Evolutionary conservation across 2,329 filamentous ascomycete species (phyloP).

Genomic region (Proliferodiscus dingleyae): DNA sequence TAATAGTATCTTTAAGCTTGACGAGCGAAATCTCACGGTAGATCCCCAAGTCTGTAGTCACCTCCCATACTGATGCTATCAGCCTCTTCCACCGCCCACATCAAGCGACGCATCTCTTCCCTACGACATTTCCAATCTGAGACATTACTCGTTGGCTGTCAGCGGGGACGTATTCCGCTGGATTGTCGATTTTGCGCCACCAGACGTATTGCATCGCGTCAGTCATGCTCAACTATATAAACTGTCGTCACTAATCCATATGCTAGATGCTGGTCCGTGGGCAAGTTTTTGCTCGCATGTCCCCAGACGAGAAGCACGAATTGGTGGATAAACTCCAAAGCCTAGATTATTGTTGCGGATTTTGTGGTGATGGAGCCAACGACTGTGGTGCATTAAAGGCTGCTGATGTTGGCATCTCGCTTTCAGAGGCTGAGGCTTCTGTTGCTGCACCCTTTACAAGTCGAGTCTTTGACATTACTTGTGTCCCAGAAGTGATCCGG

Average conservation of each 20-base stretch:
- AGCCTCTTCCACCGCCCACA: conserved; percentile 67
- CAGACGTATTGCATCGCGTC: conserved; percentile 69
- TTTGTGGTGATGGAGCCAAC: conserved; percentile 96
- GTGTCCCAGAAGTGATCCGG: conserved; percentile 87
- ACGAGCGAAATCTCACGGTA: conserved; percentile 70
- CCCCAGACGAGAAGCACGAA: conserved; percentile 97
- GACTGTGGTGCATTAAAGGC: conserved; percentile 96
- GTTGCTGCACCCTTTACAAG: conserved; percentile 98
- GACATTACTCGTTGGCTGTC: conserved; percentile 84
- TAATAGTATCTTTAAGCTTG: conserved; percentile 70
- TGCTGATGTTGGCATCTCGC: conserved; percentile 92
- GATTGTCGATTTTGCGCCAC: conserved; percentile 85
- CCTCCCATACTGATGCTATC: conserved; percentile 11
- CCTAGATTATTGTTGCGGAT: conserved; percentile 91
- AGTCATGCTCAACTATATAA: conserved; percentile 22
- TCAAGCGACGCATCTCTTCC: conserved; percentile 78
- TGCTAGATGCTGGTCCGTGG: conserved; percentile 84
- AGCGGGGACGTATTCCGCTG: conserved; percentile 94
- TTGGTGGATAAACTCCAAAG: conserved; percentile 95
- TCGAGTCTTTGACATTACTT: conserved; percentile 91
- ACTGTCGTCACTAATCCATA: conserved; percentile 12
- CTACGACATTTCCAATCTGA: conserved; percentile 74
- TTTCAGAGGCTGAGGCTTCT: conserved; percentile 95
- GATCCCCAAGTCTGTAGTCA: conserved; percentile 17
- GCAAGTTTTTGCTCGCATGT: conserved; percentile 97